Evolutionary conservation across 805 yeast species (phyloP).

Genomic region (Vanderwaltozyma polyspora): DNA sequence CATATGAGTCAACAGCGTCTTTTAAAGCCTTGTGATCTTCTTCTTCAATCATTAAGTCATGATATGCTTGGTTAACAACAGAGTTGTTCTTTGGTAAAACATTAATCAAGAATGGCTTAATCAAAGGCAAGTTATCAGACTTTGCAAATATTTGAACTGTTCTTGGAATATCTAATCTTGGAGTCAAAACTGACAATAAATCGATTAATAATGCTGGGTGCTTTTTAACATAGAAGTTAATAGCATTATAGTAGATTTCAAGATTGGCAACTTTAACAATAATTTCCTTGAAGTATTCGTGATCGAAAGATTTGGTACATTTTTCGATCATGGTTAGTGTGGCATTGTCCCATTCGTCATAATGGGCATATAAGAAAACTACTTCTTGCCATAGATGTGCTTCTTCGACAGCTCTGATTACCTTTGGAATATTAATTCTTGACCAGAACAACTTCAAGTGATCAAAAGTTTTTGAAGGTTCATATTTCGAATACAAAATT

Average conservation of each 20-base stretch:
- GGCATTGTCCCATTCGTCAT: conserved; percentile 99
- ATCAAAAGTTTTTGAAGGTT: conserved; percentile 85
- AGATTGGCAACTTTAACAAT: conserved; percentile 89
- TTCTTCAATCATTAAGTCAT: conserved; percentile 89
- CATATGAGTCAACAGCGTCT: conserved; percentile 78
- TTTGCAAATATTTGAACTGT: conserved; percentile 90
- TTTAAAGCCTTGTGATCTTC: conserved; percentile 87
- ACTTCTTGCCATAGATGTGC: conserved; percentile 96
- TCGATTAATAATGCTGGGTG: conserved; percentile 88
- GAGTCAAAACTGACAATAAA: conserved; percentile 68
- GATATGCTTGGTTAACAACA: conserved; percentile 89
- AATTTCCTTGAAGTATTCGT: conserved; percentile 85
- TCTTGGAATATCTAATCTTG: conserved; percentile 88
- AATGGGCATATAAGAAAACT: conserved; percentile 92
- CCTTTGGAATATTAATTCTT: conserved; percentile 94
- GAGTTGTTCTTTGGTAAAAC: conserved; percentile 85
- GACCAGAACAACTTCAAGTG: conserved; percentile 97
- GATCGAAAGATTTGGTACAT: conserved; percentile 88
- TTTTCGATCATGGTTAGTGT: conserved; percentile 93
- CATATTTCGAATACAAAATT: conserved; percentile 77
- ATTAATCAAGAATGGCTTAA: conserved; percentile 87
- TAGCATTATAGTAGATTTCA: conserved; percentile 95
- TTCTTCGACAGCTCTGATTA: conserved; percentile 80
- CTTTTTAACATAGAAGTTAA: conserved; percentile 84
- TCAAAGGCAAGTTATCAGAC: conserved; percentile 90